Evolutionary conservation across 257 asterid genomes (phyloP).

Genomic region (Lantana camara): DNA sequence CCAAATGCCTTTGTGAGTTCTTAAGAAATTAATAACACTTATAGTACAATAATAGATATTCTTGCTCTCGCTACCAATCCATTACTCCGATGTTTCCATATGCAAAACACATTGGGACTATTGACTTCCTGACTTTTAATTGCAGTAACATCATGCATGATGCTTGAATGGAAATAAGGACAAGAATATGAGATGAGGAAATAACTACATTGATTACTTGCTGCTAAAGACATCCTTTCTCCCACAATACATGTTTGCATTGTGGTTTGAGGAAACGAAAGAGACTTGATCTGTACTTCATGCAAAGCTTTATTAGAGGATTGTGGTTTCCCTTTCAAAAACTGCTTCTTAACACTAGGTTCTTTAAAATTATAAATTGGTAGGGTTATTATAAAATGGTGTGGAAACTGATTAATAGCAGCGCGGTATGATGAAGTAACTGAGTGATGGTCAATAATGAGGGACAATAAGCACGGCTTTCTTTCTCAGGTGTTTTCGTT

Average conservation of each 20-base stretch:
- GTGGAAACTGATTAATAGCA: too few relatives aligned
- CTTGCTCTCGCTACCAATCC: background rate
- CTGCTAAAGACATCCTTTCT: too few relatives aligned
- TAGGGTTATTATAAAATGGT: too few relatives aligned
- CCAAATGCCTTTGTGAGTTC: background rate
- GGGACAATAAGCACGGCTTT: too few relatives aligned
- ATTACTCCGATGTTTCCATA: background rate
- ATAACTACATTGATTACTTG: background rate
- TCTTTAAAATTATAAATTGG: too few relatives aligned
- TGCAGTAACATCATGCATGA: background rate
- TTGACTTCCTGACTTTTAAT: background rate
- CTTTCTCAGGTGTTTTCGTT: too few relatives aligned
- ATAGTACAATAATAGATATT: background rate
- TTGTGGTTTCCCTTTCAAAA: background rate
- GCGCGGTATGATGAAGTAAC: too few relatives aligned
- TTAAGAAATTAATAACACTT: background rate
- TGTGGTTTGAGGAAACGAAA: background rate
- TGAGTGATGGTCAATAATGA: too few relatives aligned
- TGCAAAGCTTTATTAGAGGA: background rate
- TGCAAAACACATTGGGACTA: background rate
- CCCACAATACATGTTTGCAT: background rate
- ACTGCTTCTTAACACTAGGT: too few relatives aligned
- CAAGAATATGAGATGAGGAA: background rate
- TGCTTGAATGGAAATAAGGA: background rate
- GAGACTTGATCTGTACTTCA: background rate